These are phyloP conservation scores for Brassica cretica DNA, from an alignment of 345 rosid genomes.

Conservation along the genomic window DNA sequence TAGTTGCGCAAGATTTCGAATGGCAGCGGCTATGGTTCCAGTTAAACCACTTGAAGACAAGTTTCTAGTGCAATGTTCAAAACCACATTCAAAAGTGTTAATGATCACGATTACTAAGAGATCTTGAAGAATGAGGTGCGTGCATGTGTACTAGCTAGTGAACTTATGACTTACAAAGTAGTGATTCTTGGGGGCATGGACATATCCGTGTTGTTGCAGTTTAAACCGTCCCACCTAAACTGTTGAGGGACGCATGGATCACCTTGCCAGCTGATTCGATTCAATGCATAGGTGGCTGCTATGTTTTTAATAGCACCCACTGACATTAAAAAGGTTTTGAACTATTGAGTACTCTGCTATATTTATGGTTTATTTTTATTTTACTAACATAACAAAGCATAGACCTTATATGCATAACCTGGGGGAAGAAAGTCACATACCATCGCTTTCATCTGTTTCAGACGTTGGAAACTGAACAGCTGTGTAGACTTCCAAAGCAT, in stretches of 20 bases:
- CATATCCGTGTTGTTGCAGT: background rate
- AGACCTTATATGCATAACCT: background rate
- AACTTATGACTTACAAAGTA: conserved; percentile 9
- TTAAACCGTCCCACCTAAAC: background rate
- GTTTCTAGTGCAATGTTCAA: background rate
- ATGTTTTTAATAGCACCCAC: conserved; percentile 1
- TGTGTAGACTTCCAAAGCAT: background rate
- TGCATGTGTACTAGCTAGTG: background rate
- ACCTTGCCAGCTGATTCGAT: background rate
- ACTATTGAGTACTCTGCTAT: background rate
- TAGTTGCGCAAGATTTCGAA: conserved; percentile 38
- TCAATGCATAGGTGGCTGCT: background rate
- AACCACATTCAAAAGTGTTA: background rate
- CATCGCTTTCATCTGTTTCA: conserved; percentile 21
- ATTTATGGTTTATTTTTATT: background rate
- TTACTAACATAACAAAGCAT: background rate
- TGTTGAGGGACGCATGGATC: background rate
- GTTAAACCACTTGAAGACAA: conserved; percentile 47
- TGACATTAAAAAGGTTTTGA: background rate
- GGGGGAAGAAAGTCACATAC: conserved; percentile 9
- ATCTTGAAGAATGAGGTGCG: background rate
- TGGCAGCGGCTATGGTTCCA: conserved; percentile 36
- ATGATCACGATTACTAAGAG: background rate
- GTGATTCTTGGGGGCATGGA: background rate
- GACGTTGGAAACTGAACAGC: conserved; percentile 17